Evolutionary conservation across 306 rosid genomes (phyloP).

Genomic region (Pachyrhizus erosus): DNA sequence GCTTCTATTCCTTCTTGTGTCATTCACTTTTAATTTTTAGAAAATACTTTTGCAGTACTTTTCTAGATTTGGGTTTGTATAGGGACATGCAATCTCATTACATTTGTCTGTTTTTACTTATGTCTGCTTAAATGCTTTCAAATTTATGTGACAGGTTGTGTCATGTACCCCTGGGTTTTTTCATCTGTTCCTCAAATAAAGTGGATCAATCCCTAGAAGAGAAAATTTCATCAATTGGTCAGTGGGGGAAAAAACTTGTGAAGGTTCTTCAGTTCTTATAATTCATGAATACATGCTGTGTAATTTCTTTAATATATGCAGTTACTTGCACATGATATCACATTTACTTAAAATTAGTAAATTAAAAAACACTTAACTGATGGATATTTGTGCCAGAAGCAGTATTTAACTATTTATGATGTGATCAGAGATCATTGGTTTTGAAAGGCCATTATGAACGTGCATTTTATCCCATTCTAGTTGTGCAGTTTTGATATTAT

Average conservation of each 20-base stretch:
- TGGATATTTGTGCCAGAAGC: background rate
- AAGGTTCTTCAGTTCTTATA: constrained; percentile 37
- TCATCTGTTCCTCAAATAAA: constrained; percentile 53
- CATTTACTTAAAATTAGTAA: constrained; percentile 7
- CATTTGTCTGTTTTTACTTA: constrained; percentile 9
- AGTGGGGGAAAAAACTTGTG: constrained; percentile 48
- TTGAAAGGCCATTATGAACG: background rate
- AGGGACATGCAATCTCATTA: constrained; percentile 8
- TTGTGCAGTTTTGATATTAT: constrained; percentile 33
- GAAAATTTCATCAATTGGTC: constrained; percentile 81
- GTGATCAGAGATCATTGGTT: constrained; percentile 15
- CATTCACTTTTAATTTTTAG: constrained; percentile 18
- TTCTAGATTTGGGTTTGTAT: constrained; percentile 31
- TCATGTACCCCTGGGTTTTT: constrained; percentile 69
- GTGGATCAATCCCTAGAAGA: constrained; percentile 62
- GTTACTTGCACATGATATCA: constrained; percentile 22
- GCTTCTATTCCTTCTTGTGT: constrained; percentile 28
- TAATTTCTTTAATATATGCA: constrained; percentile 25
- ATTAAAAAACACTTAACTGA: background rate
- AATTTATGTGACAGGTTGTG: constrained; percentile 72
- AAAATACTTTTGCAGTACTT: constrained; percentile 4
- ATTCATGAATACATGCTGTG: constrained; percentile 19
- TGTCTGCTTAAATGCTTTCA: constrained; percentile 19
- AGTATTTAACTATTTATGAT: constrained; percentile 10
- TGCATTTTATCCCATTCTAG: background rate